A percentile compares a stretch with the other conserved stretches of the same genome.
Conservation (phyloP, 2,329 filamentous ascomycete genomes). For the Orbilia quercus region DNA sequence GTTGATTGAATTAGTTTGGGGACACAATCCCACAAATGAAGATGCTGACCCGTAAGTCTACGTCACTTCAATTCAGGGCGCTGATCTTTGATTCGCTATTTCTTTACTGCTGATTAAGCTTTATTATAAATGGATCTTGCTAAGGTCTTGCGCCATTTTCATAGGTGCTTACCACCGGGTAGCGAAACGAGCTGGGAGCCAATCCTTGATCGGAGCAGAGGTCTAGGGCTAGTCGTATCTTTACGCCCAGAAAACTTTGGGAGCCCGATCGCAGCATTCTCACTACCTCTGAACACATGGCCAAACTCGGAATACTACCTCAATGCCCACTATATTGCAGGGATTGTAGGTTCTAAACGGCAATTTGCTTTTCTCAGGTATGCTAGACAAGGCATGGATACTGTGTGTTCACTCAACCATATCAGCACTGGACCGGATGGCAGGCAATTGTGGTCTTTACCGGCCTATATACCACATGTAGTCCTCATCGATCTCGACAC, state of each 20-base stretch:
- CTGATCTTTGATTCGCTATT: not conserved
- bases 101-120: not conserved
- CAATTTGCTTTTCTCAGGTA: slow-evolving; percentile 41
- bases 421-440: not conserved
- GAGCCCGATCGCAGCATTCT: slow-evolving; percentile 28
- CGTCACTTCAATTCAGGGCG: not conserved
- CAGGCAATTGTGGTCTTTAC: slow-evolving; percentile 22
- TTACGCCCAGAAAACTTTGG: slow-evolving; percentile 19
- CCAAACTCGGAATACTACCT: slow-evolving; percentile 32
- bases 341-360: not conserved
- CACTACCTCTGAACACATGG: slow-evolving; percentile 3
- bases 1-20: slow-evolving; percentile 26
- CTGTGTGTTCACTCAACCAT: slow-evolving; percentile 26
- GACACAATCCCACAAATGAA: not conserved
- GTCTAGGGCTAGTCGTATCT: slow-evolving; percentile 35
- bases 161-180: slow-evolving; percentile 5
- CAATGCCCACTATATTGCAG: slow-evolving; percentile 32
- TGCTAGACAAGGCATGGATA: slow-evolving; percentile 22
- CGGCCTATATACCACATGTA: slow-evolving; percentile 23
- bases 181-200: slow-evolving; percentile 16
- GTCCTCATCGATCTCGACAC: slow-evolving; percentile 8
- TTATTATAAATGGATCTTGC: not conserved
- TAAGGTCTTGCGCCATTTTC: not conserved
- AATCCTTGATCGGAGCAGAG: slow-evolving; percentile 13
- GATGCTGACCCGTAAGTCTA: slow-evolving; percentile 7